Evolutionary conservation across 805 yeast genomes (phyloP).

Genomic region (Metschnikowia lochheadii): DNA sequence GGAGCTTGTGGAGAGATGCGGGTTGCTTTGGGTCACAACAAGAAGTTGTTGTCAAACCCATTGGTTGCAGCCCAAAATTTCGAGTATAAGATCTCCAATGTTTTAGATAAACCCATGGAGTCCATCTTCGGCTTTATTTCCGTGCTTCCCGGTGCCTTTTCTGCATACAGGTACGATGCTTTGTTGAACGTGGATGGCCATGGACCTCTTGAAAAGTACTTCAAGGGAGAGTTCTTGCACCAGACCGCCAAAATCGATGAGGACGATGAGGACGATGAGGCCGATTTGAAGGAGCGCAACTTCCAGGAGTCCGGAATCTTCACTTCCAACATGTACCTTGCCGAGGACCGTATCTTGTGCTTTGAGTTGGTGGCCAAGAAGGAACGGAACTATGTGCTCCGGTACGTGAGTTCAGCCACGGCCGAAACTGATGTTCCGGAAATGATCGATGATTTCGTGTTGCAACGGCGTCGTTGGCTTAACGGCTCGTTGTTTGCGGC

Average conservation of each 20-base stretch:
- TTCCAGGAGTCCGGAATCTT: conserved; percentile 51
- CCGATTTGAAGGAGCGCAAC: conserved; percentile 28
- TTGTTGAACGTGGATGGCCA: conserved; percentile 50
- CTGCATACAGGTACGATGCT: conserved; percentile 60
- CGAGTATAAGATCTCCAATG: conserved; percentile 64
- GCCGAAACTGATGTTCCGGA: conserved; percentile 99
- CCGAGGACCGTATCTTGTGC: conserved; percentile 66
- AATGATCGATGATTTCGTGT: conserved; percentile 84
- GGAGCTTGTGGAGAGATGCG: conserved; percentile 75
- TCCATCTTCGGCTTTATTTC: conserved; percentile 61
- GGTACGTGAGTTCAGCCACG: conserved; percentile 86
- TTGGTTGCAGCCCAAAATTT: conserved; percentile 63
- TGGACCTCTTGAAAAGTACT: conserved; percentile 62
- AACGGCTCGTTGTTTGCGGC: conserved; percentile 98
- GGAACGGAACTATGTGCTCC: conserved; percentile 80
- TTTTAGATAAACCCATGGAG: conserved; percentile 63
- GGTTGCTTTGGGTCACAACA: conserved; percentile 67
- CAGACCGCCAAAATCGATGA: conserved; percentile 52
- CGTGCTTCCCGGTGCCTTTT: conserved; percentile 66
- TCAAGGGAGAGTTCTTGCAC: conserved; percentile 59
- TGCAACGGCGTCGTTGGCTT: conserved; percentile 97
- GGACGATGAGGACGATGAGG: conserved; percentile 45
- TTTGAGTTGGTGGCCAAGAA: conserved; percentile 65
- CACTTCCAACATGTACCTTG: conserved; percentile 65
- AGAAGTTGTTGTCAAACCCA: conserved; percentile 41